phyloP scores from a whole-genome alignment of 176 grass and related monocot genomes.

The Stipa capillata region DNA sequence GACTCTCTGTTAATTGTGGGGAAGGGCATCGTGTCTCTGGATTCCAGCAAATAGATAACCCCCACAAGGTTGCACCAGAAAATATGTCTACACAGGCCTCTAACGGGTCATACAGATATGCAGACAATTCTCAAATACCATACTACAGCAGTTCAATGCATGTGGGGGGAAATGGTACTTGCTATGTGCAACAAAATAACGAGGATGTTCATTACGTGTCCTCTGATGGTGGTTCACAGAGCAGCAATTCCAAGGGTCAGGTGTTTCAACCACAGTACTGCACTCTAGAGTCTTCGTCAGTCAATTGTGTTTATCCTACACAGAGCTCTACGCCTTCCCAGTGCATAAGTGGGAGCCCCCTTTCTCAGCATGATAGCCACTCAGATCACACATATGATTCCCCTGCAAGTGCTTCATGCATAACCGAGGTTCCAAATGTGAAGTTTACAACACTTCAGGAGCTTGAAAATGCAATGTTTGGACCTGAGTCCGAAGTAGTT shows the following conservation, averaged over 20 bases:
- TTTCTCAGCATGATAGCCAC: constrained; percentile 60
- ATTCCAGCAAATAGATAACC: constrained; percentile 13
- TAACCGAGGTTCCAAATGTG: constrained; percentile 58
- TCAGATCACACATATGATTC: constrained; percentile 62
- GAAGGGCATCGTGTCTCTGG: neutral
- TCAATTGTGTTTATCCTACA: constrained; percentile 38
- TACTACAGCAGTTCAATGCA: constrained; percentile 30
- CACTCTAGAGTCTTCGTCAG: constrained; percentile 78
- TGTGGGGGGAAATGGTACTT: constrained; percentile 9
- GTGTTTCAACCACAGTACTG: constrained; percentile 39
- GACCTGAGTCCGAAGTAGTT: constrained; percentile 49
- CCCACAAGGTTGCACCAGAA: constrained; percentile 1
- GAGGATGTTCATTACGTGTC: constrained; percentile 25
- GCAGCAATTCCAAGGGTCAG: constrained; percentile 18
- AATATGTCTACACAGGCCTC: constrained; percentile 45
- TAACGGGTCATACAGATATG: constrained; percentile 23
- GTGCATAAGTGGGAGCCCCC: constrained; percentile 49
- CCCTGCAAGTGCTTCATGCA: constrained; percentile 63
- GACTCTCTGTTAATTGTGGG: neutral
- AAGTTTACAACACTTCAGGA: constrained; percentile 50
- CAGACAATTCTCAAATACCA: constrained; percentile 21
- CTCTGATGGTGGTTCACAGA: constrained; percentile 38
- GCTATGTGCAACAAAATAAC: constrained; percentile 28
- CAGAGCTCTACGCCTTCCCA: constrained; percentile 58
- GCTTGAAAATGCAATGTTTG: constrained; percentile 63